phyloP scores from a whole-genome alignment of 2,329 filamentous ascomycete species.

The Penicillium sp. region DNA sequence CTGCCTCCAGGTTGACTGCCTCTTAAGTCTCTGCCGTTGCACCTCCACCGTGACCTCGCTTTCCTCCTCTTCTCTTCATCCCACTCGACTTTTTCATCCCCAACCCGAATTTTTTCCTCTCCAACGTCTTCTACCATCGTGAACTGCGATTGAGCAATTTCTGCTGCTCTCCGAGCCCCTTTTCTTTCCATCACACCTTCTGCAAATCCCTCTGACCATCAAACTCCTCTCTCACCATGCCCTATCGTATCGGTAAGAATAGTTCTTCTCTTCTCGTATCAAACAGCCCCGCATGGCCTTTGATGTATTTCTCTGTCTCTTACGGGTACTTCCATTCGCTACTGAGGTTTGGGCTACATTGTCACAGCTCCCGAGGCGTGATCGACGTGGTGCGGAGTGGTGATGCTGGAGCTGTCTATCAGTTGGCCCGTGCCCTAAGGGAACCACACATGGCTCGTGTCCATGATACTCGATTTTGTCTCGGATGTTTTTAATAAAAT shows the following conservation, averaged over 20 bases:
- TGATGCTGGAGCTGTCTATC: slow-evolving; percentile 1
- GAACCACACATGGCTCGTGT: neutral
- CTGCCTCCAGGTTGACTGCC: neutral
- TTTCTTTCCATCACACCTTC: neutral
- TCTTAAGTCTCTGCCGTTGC: neutral
- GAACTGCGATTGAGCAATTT: neutral
- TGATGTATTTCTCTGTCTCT: neutral
- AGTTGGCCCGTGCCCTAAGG: slow-evolving; percentile 7
- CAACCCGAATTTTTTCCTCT: neutral
- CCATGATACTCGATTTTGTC: neutral
- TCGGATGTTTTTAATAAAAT: neutral
- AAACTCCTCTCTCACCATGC: slow-evolving; percentile 11
- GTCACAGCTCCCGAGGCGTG: neutral
- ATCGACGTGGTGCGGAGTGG: neutral
- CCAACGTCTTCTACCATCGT: neutral
- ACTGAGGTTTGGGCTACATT: no score
- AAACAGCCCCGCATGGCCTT: neutral
- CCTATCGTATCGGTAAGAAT: slow-evolving; percentile 32
- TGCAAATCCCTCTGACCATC: neutral
- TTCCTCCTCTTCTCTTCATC: neutral
- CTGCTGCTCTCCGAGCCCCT: neutral
- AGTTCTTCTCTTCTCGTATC: neutral
- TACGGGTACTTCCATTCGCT: neutral
- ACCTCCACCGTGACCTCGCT: neutral
- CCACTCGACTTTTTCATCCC: neutral